A percentile compares a stretch with the other conserved stretches of the same genome.
These are phyloP conservation scores for Sclerotinia borealis DNA, from an alignment of 2,329 filamentous ascomycete genomes.

Conservation along the genomic window DNA sequence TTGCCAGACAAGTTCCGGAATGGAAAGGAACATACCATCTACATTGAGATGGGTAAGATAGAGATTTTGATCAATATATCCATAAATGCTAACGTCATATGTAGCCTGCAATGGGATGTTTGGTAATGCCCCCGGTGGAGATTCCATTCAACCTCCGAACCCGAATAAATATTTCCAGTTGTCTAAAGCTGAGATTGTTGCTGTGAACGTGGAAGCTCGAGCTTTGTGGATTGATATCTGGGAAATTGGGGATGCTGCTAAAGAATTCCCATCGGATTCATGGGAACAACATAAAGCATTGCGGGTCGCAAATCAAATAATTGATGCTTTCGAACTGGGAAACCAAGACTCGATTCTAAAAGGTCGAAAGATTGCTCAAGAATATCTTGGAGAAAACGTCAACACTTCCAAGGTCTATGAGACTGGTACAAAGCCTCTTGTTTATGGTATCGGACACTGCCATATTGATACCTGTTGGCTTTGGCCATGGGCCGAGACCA, in stretches of 20 bases:
- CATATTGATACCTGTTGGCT: conserved; percentile 99
- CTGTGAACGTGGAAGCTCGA: conserved; percentile 78
- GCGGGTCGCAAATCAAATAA: conserved; percentile 77
- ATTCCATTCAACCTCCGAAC: conserved; percentile 81
- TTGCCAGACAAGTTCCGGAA: conserved; percentile 76
- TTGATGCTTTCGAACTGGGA: conserved; percentile 80
- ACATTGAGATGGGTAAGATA: conserved; percentile 72
- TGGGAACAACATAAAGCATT: conserved; percentile 86
- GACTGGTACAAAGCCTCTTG: conserved; percentile 64
- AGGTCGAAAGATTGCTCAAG: conserved; percentile 74
- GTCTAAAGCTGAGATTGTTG: conserved; percentile 74
- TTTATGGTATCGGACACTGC: conserved; percentile 89
- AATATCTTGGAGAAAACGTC: conserved; percentile 75
- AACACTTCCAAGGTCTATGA: conserved; percentile 83
- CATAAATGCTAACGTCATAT: neutral
- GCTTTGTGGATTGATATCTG: conserved; percentile 87
- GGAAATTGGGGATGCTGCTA: conserved; percentile 88
- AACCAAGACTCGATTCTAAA: conserved; percentile 71
- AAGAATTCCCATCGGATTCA: conserved; percentile 82
- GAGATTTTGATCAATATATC: neutral
- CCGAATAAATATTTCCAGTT: conserved; percentile 79
- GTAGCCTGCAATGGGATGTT: conserved; percentile 94
- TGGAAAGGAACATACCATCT: conserved; percentile 81
- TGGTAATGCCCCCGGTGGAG: conserved; percentile 79
- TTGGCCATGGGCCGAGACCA: conserved; percentile 97